Evolutionary conservation across 805 yeast species (phyloP), one percentile per base, ranked within the genome.

Genomic region (Barnettozyma siamensis): DNA sequence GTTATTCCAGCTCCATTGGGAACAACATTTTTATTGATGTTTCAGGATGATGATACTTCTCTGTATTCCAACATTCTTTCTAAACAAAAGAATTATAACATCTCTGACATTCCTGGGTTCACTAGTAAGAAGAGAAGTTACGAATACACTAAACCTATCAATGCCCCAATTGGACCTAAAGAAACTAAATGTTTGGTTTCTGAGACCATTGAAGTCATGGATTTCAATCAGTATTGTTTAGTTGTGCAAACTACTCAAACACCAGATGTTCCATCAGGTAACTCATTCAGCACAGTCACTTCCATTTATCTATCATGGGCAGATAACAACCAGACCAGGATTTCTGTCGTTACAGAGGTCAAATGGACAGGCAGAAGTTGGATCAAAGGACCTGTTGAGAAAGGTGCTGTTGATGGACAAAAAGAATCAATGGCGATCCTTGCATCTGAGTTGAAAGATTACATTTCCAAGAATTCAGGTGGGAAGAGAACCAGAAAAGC

Each of bases 231-330:
- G 15, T 72, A 71, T 48, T 73, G 87, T 16, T 72, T 77, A 43
- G 78, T 89, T 1, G 61, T 76, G 3, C 77, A 81, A 34, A 64
- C 73, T 2, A 77, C 91, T 0, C 63, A 64, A 23, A 88, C 98
- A 0, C 99, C 99, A 0, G 94, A 88, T 58, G 98, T 93, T 8
- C 99, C 99, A 1, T 83, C 89, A 53, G 95, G 95, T 10, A 72
- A 70, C 46, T 70, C 80, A 1, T 85, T 85, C 51, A 69, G 72
- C 31, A 84, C 83, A 2, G 67, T 71, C 33, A 79, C 89, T 2
- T 69, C 72, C 30, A 67, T 78, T 18, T 76, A 68, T 54, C 51
- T 83, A 7, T 69, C 74, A n/a, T 85, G 95, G 94, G 67, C 62
- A 12, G 78, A 71, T 1, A 67, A 67, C 10, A 79, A 80, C 54